These are phyloP conservation scores for Rubroboletus satanas DNA, from an alignment of 768 basidiomycete species.

Conservation along the genomic window DNA sequence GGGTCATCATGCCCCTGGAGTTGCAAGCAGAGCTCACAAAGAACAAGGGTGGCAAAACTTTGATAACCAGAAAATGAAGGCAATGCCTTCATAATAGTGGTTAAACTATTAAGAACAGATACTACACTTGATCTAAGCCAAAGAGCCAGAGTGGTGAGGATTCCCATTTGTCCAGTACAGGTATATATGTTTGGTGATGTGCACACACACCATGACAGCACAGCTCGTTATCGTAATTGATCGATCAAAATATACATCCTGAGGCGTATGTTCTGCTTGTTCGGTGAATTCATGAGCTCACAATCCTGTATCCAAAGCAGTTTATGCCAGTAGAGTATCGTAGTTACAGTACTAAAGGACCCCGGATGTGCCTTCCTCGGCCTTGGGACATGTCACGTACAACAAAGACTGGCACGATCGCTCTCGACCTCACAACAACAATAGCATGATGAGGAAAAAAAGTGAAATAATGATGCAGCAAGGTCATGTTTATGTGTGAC, in stretches of 20 bases:
- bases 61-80: conserved; percentile 54
- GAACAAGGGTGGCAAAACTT: conserved; percentile 30
- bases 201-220: conserved; percentile 21
- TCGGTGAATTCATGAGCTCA: not conserved
- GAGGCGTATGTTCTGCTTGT: not conserved
- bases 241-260: not conserved
- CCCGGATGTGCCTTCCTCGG: conserved; percentile 5
- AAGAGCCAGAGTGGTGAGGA: conserved; percentile 44
- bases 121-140: conserved; percentile 75
- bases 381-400: conserved; percentile 23
- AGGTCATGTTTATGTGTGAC: conserved; percentile 48
- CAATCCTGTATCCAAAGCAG: conserved; percentile 24
- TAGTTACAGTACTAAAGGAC: conserved; percentile 26
- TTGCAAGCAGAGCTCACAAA: conserved; percentile 40
- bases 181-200: not conserved
- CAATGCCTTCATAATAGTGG: conserved; percentile 58
- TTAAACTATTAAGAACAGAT: conserved; percentile 65
- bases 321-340: conserved; percentile 25
- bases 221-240: not conserved
- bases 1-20: conserved; percentile 39
- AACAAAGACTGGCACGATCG: conserved; percentile 24
- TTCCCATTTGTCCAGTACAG: accelerated
- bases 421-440: conserved; percentile 30
- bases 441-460: conserved; percentile 11
- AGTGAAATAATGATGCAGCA: conserved; percentile 7